phyloP scores from a whole-genome alignment of 768 basidiomycete species.

The Leccinum boreale region DNA sequence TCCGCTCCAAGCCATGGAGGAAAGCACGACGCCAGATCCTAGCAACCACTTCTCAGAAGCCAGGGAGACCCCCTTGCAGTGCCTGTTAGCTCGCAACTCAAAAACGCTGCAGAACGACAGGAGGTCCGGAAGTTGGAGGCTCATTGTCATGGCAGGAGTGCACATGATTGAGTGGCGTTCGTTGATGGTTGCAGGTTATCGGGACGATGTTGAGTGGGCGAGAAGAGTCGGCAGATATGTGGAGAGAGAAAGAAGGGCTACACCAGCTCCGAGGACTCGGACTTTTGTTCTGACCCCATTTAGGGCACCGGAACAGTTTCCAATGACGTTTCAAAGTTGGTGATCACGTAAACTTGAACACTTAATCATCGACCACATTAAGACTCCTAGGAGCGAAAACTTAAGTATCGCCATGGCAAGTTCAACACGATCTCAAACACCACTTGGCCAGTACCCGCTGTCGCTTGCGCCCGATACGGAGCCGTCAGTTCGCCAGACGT shows the following conservation, averaged over 20 bases:
- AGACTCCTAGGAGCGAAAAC: too few relatives aligned
- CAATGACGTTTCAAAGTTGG: background rate
- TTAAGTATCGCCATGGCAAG: too few relatives aligned
- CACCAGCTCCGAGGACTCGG: constrained; percentile 18
- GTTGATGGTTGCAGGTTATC: background rate
- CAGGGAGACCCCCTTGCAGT: constrained; percentile 26
- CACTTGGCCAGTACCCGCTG: too few relatives aligned
- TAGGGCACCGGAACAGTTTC: background rate
- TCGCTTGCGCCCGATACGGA: too few relatives aligned
- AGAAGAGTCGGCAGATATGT: background rate
- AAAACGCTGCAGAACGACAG: constrained; percentile 22
- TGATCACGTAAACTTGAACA: too few relatives aligned
- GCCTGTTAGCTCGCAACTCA: constrained; percentile 27
- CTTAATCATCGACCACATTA: too few relatives aligned
- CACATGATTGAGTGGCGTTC: background rate
- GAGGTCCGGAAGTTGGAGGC: constrained; percentile 32
- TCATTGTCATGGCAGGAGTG: constrained; percentile 14
- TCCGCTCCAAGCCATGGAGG: constrained; percentile 21
- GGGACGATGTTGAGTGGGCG: background rate
- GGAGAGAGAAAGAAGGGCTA: constrained; percentile 9
- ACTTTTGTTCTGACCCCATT: background rate
- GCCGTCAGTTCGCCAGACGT: background rate
- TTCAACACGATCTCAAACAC: too few relatives aligned
- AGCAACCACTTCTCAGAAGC: constrained; percentile 30
- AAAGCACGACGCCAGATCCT: constrained; percentile 19